Base-by-base conservation (phyloP, 805 yeast species). In the Metschnikowia anglica region DNA sequence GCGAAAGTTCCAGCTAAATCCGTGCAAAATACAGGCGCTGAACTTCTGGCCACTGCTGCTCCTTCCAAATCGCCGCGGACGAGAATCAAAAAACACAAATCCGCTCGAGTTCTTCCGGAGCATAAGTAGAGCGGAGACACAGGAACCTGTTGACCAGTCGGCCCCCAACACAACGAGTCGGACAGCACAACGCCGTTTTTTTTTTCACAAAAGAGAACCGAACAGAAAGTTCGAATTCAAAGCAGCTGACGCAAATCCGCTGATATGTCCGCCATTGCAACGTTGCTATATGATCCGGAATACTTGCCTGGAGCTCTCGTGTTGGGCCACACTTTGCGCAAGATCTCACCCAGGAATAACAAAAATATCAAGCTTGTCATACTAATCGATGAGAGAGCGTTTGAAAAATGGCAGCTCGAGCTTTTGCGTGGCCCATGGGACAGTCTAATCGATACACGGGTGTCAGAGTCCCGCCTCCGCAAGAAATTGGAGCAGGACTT, bases 291-390 rank as follows among this genome's bases (percentile, higher is more conserved):
- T 56, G 67, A 76, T 19, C 60, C 73, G 13, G 68, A 69, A 27
- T 80, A 80, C 56, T 57, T 80, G 19, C 80, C 84, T 1, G 85
- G 86, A 15, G 77, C 80, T 0, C 61, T 79, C 24, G 76, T 79
- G 1, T 56, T 80, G 28, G 83, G 77, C 20, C 54, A 53, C 19
- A 54, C 63, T 12, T 38, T 61, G 43, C 52, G 54, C 23, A 47
- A 39, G 32, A 21, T 57, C 13, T 30, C 27, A 9, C 45, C 19
- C 13, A 24, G 18, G 4, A 33, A 46, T 21, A 44, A 56, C 17
- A 24, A 18, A 5, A 33, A 46, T 21, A 44, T 56, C 17, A 46
- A 43, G 29, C 51, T 62, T 26, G 72, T 66, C n/a, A 46, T 71
- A 3, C 51, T 71, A 24, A 58, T 70, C 26, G 73, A 68, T 39